Conservation (phyloP, 441 rosid species). For the Croton setiger region DNA sequence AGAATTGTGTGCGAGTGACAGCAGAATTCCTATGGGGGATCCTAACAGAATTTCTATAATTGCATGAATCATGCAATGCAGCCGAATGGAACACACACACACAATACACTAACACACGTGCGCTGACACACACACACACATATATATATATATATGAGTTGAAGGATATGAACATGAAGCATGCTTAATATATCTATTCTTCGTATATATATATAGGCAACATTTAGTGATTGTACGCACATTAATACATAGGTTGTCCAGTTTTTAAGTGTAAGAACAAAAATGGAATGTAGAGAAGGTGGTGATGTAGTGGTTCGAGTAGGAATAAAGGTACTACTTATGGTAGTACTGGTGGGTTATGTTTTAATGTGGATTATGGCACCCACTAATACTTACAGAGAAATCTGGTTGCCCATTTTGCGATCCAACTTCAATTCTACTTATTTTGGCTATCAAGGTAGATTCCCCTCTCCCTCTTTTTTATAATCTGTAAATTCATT, state of each 20-base stretch:
- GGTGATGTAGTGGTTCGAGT: not conserved
- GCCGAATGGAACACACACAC: conserved; percentile 18
- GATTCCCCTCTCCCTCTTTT: not conserved
- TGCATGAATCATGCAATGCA: conserved; percentile 37
- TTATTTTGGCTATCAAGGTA: conserved; percentile 44
- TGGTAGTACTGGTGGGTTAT: conserved; percentile 37
- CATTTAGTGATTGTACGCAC: not conserved
- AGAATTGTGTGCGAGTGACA: conserved; percentile 13
- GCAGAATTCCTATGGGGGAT: not conserved
- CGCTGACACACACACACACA: no score
- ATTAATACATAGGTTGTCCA: not conserved
- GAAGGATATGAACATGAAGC: not conserved
- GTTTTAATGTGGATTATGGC: conserved; percentile 37
- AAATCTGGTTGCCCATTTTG: conserved; percentile 29
- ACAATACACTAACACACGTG: no score
- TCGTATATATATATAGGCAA: not conserved
- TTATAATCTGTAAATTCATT: not conserved
- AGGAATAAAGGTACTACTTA: conserved; percentile 20
- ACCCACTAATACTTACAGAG: conserved; percentile 35
- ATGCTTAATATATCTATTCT: not conserved
- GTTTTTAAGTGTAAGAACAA: not conserved
- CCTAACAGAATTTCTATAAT: not conserved
- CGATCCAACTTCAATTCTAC: conserved; percentile 22
- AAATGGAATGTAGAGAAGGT: not conserved
- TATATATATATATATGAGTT: no score